These are phyloP conservation scores for Saturnispora serradocipensis DNA, from an alignment of 805 yeast genomes.

Conservation along the genomic window DNA sequence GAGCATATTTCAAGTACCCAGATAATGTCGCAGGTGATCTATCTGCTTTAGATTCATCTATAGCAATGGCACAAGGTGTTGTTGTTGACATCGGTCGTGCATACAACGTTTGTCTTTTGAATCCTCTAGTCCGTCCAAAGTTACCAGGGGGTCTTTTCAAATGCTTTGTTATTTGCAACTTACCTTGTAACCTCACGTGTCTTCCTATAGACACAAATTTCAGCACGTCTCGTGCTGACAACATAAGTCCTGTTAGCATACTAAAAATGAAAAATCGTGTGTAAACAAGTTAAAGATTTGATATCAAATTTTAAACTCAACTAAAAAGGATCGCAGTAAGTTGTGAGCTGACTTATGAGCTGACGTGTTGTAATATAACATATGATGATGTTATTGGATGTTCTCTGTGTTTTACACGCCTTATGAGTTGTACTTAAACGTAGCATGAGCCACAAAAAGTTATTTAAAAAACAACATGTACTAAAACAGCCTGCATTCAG, in stretches of 20 bases:
- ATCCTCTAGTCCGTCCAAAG: not conserved
- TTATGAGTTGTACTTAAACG: too few species aligned
- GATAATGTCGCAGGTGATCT: constrained; percentile 17
- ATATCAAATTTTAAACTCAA: not conserved
- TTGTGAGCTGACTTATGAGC: too few species aligned
- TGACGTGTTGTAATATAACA: too few species aligned
- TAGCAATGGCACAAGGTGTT: not conserved
- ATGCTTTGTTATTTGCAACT: not conserved
- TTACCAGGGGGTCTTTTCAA: not conserved
- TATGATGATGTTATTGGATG: too few species aligned
- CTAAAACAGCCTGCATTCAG: too few species aligned
- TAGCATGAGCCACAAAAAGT: too few species aligned
- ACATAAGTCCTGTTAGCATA: constrained; percentile 3
- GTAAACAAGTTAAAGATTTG: not conserved
- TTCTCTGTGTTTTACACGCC: too few species aligned
- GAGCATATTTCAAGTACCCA: constrained; percentile 28
- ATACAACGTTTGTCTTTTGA: not conserved
- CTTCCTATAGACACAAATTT: not conserved
- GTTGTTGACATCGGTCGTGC: constrained; percentile 6
- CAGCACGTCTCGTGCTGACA: not conserved
- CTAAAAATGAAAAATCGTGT: not conserved
- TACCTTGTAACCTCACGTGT: not conserved
- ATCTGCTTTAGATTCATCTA: constrained; percentile 10
- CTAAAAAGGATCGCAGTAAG: too few species aligned
- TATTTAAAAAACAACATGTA: too few species aligned